Conservation (phyloP, 495 filamentous ascomycete genomes). For the Neurospora tetraspora region DNA sequence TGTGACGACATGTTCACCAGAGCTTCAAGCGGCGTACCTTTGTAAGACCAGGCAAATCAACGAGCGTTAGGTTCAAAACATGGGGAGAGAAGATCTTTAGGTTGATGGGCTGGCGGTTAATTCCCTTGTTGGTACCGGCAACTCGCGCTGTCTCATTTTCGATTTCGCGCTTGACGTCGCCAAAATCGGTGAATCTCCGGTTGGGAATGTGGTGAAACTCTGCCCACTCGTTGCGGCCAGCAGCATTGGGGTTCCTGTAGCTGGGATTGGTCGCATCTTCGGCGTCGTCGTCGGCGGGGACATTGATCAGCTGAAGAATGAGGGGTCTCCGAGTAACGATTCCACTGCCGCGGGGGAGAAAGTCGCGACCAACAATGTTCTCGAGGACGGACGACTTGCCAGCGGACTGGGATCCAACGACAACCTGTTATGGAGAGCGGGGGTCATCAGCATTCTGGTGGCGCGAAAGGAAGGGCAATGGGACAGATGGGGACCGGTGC, state of each 20-base stretch:
- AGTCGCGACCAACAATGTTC: slow-evolving; percentile 97
- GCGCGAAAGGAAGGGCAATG: neutral
- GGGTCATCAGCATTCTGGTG: neutral
- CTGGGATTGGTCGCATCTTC: slow-evolving; percentile 49
- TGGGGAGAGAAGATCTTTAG: slow-evolving; percentile 98
- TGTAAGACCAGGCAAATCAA: slow-evolving; percentile 91
- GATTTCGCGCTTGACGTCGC: slow-evolving; percentile 88
- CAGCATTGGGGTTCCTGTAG: slow-evolving; percentile 35
- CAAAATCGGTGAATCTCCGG: slow-evolving; percentile 85
- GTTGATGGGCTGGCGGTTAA: slow-evolving; percentile 95
- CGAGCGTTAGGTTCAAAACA: slow-evolving; percentile 91
- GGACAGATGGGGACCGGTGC: neutral
- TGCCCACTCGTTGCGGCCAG: slow-evolving; percentile 67
- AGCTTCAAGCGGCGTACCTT: slow-evolving; percentile 50
- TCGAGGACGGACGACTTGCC: slow-evolving; percentile 99
- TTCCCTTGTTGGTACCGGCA: slow-evolving; percentile 96
- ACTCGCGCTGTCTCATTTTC: slow-evolving; percentile 93
- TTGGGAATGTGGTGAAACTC: slow-evolving; percentile 94
- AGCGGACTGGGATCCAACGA: slow-evolving; percentile 96
- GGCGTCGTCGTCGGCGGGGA: slow-evolving; percentile 69
- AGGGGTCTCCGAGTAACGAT: slow-evolving; percentile 92
- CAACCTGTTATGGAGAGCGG: slow-evolving; percentile 53
- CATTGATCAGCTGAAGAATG: slow-evolving; percentile 96
- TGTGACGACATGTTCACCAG: slow-evolving; percentile 1
- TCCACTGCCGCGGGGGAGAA: slow-evolving; percentile 89